These are phyloP conservation scores for Leishmania major DNA, from an alignment of 208 protist species.

Conservation along the genomic window DNA sequence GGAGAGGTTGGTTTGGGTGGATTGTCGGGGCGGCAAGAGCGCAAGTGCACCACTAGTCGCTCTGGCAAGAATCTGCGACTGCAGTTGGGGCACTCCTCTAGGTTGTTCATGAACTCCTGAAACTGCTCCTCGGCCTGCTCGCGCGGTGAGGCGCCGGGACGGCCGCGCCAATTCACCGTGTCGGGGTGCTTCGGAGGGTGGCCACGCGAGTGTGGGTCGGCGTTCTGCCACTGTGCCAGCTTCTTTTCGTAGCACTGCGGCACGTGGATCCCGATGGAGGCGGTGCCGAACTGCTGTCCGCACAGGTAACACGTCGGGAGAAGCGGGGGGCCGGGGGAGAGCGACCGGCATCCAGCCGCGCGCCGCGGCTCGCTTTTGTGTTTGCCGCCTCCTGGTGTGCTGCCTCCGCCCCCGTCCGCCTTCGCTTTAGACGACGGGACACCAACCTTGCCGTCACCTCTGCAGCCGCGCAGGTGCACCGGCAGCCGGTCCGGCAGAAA, in stretches of 20 bases:
- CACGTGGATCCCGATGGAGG: conserved; percentile 86
- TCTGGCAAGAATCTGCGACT: conserved; percentile 87
- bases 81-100: conserved; percentile 93
- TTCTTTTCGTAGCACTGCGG: conserved; percentile 92
- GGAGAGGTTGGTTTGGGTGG: conserved; percentile 37
- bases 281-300: conserved; percentile 84
- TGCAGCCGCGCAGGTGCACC: conserved; percentile 89
- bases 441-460: conserved; percentile 28
- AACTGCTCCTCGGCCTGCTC: conserved; percentile 89
- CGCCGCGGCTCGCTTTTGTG: conserved; percentile 11
- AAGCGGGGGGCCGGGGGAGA: conserved; percentile 39
- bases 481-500: conserved; percentile 91
- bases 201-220: conserved; percentile 70
- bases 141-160: conserved; percentile 26
- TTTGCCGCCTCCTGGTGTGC: conserved; percentile 1
- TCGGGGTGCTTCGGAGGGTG: conserved; percentile 75
- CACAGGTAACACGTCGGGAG: conserved; percentile 87
- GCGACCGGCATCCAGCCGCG: conserved; percentile 10
- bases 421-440: not conserved
- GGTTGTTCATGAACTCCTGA: conserved; percentile 83
- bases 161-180: conserved; percentile 61
- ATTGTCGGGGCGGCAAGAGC: conserved; percentile 85
- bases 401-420: not conserved
- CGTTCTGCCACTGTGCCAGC: conserved; percentile 75
- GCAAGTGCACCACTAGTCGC: conserved; percentile 87